Conservation (phyloP, 495 filamentous ascomycete species). For the Pseudevernia furfuracea region DNA sequence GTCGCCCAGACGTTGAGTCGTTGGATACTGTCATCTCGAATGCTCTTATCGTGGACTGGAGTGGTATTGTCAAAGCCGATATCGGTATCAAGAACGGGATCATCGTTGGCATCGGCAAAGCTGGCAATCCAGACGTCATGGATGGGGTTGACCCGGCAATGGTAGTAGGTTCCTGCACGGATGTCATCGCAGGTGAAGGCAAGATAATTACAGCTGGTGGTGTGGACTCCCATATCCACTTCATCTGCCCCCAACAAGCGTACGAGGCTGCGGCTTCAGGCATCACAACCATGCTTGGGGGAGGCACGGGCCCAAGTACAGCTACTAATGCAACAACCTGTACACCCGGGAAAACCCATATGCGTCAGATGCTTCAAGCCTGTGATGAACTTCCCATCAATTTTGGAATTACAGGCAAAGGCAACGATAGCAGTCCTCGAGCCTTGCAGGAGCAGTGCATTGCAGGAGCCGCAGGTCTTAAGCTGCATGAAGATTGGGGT, state of each 20-base stretch:
- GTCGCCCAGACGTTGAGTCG: slow-evolving; percentile 58
- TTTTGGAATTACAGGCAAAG: slow-evolving; percentile 91
- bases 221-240: slow-evolving; percentile 90
- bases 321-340: slow-evolving; percentile 93
- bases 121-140: slow-evolving; percentile 96
- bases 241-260: slow-evolving; percentile 94
- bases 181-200: slow-evolving; percentile 91
- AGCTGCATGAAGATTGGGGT: slow-evolving; percentile 98
- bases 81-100: slow-evolving; percentile 86
- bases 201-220: slow-evolving; percentile 91
- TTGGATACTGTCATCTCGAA: slow-evolving; percentile 89
- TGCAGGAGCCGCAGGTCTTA: slow-evolving; percentile 84
- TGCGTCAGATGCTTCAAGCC: slow-evolving; percentile 90
- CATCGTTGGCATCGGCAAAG: slow-evolving; percentile 90
- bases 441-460: slow-evolving; percentile 74
- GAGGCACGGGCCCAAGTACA: slow-evolving; percentile 92
- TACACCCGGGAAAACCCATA: slow-evolving; percentile 76
- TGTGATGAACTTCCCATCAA: slow-evolving; percentile 84
- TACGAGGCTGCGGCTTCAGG: slow-evolving; percentile 80
- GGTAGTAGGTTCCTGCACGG: slow-evolving; percentile 83
- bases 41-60: slow-evolving; percentile 85
- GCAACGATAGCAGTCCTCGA: slow-evolving; percentile 69
- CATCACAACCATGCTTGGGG: slow-evolving; percentile 86
- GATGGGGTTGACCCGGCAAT: slow-evolving; percentile 70
- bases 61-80: slow-evolving; percentile 93